Evolutionary conservation across 345 rosid genomes (phyloP), one percentile per base, ranked within the genome.

Genomic region (Eucalyptus polybractea): DNA sequence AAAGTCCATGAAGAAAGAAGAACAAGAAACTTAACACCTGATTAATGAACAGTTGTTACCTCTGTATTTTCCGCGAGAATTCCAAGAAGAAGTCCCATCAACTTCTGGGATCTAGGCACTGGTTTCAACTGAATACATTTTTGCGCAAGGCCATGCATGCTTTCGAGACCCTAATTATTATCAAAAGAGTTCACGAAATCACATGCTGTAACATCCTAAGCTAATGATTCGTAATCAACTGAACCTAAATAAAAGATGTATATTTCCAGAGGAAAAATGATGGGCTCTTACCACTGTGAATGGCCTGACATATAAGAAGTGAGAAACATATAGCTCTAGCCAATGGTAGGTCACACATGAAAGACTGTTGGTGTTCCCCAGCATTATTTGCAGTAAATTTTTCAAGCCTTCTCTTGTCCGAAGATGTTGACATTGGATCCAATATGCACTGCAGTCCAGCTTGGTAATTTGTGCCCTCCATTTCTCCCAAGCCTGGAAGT

Each of bases 381-480:
- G 90, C 99, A 97, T 94, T 92, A 97, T 92, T 91, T 95, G 98
- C 90, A 97, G 93, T 95, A 97, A 91, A 93, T 94, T 96, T 92
- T 95, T 97, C 94, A 97, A 94, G 92, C 99, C 98, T 89, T 95
- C 99, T 25, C 95, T 93, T 80, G 99, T 97, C 91, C 76, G 94
- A 89, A 67, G 94, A 92, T 95, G 98, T 91, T 95, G 95, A 93
- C 99, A 97, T 89, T 94, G 96, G 92, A 95, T 89, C 99, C 99
- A 97, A 91, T 88, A 97, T 92, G 96, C 93, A 94, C 97, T 96
- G 91, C 95, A 94, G 87, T 95, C 98, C 93, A 97, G 91, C 92
- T 97, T 97, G 80, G 93, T 94, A 90, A 97, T 94, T 90, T 95
- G 98, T 88, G 94, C 93, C 88, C 97, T 97, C 99, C 99, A 97